Conservation (phyloP, 2,329 filamentous ascomycete species). For the Claviceps monticola region DNA sequence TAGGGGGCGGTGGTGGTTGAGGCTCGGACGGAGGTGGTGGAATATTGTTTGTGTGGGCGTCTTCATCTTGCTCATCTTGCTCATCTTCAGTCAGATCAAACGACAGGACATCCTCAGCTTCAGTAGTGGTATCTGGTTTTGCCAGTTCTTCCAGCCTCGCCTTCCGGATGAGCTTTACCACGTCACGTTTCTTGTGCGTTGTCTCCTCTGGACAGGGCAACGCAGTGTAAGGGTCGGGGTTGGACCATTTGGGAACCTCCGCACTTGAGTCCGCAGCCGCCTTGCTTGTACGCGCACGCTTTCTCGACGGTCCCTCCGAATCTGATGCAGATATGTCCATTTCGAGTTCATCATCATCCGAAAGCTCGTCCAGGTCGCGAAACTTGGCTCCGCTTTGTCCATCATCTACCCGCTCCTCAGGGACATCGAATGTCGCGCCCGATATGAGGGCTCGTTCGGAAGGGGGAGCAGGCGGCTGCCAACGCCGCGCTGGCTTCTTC, state of each 20-base stretch:
- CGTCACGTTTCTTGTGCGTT: constrained; percentile 64
- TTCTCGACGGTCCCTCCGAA: constrained; percentile 27
- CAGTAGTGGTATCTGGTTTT: constrained; percentile 36
- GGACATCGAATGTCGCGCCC: constrained; percentile 25
- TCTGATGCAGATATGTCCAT: constrained; percentile 41
- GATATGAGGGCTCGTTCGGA: constrained; percentile 37
- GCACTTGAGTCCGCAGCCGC: constrained; percentile 21
- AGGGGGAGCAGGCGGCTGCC: constrained; percentile 25
- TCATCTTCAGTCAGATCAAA: constrained; percentile 54
- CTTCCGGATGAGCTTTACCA: constrained; percentile 85
- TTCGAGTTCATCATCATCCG: constrained; percentile 48
- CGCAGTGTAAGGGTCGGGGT: constrained; percentile 85
- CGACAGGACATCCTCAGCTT: constrained; percentile 78
- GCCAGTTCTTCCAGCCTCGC: constrained; percentile 50
- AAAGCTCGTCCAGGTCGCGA: constrained; percentile 41
- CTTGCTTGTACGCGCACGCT: constrained; percentile 16
- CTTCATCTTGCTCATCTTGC: constrained; percentile 19
- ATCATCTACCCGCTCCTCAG: constrained; percentile 33
- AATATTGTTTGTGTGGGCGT: constrained; percentile 6
- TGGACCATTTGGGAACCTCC: constrained; percentile 71
- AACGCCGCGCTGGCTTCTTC: constrained; percentile 16
- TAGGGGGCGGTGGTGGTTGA: constrained; percentile 5
- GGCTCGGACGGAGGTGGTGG: constrained; percentile 11
- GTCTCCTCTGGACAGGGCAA: constrained; percentile 67
- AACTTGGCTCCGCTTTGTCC: constrained; percentile 35